Conservation (phyloP, 1,284 basidiomycete species). For the Earliella scabrosa region DNA sequence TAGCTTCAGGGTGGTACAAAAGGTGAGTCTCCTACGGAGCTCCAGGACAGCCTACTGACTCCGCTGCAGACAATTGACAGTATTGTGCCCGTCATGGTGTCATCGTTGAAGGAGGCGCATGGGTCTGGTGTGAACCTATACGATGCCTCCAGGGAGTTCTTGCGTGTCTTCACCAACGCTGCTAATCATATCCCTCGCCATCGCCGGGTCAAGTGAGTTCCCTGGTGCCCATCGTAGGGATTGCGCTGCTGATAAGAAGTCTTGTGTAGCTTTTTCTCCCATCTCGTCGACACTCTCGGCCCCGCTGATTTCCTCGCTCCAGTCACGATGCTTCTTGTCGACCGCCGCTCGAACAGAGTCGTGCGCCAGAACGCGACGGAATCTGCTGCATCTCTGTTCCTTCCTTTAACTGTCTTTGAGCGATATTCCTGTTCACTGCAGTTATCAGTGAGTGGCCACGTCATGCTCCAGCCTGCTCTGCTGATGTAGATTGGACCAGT, state of each 20-base stretch:
- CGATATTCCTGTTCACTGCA: conserved; percentile 58
- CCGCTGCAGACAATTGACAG: conserved; percentile 81
- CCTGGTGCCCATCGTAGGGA: background rate
- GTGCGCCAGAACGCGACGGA: conserved; percentile 70
- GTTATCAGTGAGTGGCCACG: conserved; percentile 54
- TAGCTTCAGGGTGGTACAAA: conserved; percentile 94
- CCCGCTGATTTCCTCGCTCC: conserved; percentile 84
- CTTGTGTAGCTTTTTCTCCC: conserved; percentile 80
- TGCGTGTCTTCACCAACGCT: conserved; percentile 90
- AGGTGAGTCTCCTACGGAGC: conserved; percentile 49
- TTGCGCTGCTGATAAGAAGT: background rate
- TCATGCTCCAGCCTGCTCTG: conserved; percentile 30
- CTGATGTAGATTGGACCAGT: no score
- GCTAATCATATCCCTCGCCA: conserved; percentile 87
- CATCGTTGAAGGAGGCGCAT: conserved; percentile 68
- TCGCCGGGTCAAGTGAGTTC: conserved; percentile 75
- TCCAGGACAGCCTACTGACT: background rate
- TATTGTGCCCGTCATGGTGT: conserved; percentile 92
- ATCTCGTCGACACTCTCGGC: conserved; percentile 89
- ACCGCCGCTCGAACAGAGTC: conserved; percentile 76
- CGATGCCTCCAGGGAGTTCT: conserved; percentile 70
- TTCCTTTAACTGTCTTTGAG: conserved; percentile 71
- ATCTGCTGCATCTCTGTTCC: conserved; percentile 58
- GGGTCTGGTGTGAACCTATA: conserved; percentile 62
- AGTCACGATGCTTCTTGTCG: conserved; percentile 85